Evolutionary conservation across 1,139 yeast species (phyloP), one percentile per base, ranked within the genome.

Genomic region (Fermentozyma sake): DNA sequence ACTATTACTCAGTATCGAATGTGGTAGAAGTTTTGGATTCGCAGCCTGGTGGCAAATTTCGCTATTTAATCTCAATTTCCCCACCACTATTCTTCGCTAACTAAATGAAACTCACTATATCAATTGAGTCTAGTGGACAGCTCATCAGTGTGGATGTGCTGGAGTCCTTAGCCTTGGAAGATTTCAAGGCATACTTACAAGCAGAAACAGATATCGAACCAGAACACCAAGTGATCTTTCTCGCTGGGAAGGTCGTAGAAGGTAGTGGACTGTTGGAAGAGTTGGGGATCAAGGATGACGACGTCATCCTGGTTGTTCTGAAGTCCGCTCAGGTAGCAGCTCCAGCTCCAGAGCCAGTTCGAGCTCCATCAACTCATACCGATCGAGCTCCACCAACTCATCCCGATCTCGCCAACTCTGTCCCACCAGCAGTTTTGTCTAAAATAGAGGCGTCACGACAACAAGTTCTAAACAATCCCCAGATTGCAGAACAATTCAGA

Each of bases 151-250:
- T 76, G 1, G 87, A 80, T 30, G 67, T 80, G 3, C 75, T 87
- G 3, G 72, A 62, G 1, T 80, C 80, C 12, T 71, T 87, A 62
- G 50, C 75, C 0, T 51, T 86, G 6, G 68, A 54, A 9, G 96
- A 87, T 50, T 71, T 89, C 43, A 68, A 75, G 35, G 95, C 94
- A 0, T 79, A 82, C 39, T 52, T 89, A 5, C 86, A 79, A 39
- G 79, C 86, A 2, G 96, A 87, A 46, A 72, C 86, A 12, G 69
- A 63, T 14, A 67, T 80, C 19, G 61, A 63, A 5, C 61, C 74
- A 3, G 37, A 41, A 0, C 44, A 57, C 13, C 84, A 79, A 46
- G 52, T 66, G 9, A 44, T 83, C 28, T 50, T 61, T 16, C 63
- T 61, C 41, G 65, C 79, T 38, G 72, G 72, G 29, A 58, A 57